These are phyloP conservation scores for Candida incommunis DNA, from an alignment of 805 yeast species.

Conservation along the genomic window DNA sequence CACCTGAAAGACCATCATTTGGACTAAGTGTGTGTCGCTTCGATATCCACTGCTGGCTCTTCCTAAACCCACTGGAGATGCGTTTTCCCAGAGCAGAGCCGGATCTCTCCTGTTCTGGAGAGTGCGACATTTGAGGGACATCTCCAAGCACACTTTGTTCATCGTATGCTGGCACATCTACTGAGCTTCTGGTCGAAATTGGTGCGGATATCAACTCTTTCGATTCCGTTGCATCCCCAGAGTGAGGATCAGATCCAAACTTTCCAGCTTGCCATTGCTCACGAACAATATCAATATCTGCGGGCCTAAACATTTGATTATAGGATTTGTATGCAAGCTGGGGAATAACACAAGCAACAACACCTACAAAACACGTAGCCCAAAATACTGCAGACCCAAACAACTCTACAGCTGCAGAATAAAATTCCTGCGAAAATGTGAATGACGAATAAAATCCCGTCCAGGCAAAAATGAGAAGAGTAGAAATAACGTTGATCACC, in stretches of 20 bases:
- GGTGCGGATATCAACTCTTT: background rate
- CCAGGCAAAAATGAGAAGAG: constrained; percentile 54
- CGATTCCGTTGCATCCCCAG: background rate
- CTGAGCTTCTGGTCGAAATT: background rate
- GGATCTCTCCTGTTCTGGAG: background rate
- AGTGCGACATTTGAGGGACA: background rate
- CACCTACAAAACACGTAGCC: constrained; percentile 46
- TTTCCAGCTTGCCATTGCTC: constrained; percentile 43
- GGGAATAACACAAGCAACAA: constrained; percentile 43
- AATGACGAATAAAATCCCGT: constrained; percentile 63
- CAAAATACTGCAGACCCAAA: constrained; percentile 53
- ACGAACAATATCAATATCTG: constrained; percentile 57
- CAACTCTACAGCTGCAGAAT: constrained; percentile 46
- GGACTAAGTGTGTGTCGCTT: background rate
- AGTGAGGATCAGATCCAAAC: constrained; percentile 20
- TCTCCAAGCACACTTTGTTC: background rate
- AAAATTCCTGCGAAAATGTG: constrained; percentile 41
- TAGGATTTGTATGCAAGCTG: constrained; percentile 39
- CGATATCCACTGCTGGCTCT: constrained; percentile 1
- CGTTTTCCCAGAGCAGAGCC: background rate
- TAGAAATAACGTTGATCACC: constrained; percentile 38
- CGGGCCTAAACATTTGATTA: constrained; percentile 40
- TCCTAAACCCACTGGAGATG: background rate
- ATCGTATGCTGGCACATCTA: background rate
- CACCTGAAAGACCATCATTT: background rate